phyloP scores from a whole-genome alignment of 176 grass and related monocot genomes.

The Rhynchospora breviuscula region DNA sequence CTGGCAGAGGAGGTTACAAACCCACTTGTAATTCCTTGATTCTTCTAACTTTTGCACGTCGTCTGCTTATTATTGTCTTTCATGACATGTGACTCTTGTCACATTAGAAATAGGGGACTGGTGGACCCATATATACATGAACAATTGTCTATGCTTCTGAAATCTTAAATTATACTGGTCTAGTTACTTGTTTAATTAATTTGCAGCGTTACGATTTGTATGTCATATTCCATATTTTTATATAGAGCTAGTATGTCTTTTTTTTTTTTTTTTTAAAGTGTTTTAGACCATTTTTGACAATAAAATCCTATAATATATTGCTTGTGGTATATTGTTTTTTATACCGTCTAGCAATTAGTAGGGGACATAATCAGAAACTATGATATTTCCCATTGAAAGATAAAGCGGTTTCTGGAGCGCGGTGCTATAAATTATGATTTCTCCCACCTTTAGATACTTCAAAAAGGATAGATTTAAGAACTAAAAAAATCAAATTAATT shows the following conservation, averaged over 20 bases:
- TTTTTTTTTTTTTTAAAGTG: too few species aligned
- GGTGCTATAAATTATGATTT: too few species aligned
- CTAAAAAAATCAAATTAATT: too few species aligned
- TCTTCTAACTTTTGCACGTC: neutral
- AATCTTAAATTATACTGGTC: neutral
- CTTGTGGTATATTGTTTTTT: too few species aligned
- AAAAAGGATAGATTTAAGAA: too few species aligned
- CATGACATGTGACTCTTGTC: constrained; percentile 20
- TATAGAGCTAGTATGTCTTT: neutral
- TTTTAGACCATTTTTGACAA: too few species aligned
- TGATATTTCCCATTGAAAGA: too few species aligned
- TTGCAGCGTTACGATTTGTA: neutral
- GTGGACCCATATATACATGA: neutral
- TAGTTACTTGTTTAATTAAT: neutral
- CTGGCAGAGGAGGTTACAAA: neutral
- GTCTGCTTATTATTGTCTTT: constrained; percentile 16
- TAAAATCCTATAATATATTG: too few species aligned
- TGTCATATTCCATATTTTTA: neutral
- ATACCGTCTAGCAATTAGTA: too few species aligned
- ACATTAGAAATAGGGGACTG: neutral
- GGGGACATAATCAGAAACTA: too few species aligned
- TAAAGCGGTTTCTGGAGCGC: too few species aligned
- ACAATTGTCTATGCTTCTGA: neutral
- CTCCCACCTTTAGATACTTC: too few species aligned
- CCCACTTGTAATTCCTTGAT: neutral